phyloP scores from a whole-genome alignment of 1,139 yeast genomes.

The Saccharomyces hybrid region DNA sequence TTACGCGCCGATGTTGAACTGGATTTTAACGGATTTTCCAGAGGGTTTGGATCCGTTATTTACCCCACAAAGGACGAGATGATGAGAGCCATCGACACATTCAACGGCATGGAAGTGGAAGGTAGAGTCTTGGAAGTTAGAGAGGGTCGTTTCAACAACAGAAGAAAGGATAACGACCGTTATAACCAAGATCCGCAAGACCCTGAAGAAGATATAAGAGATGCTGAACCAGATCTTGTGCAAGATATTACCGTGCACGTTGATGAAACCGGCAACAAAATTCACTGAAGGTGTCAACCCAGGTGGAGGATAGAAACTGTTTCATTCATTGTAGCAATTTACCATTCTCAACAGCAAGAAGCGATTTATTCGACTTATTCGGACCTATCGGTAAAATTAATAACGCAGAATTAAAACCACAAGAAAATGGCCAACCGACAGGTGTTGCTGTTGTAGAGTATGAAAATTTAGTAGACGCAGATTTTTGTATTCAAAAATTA shows the following conservation, averaged over 20 bases:
- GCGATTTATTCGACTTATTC: conserved; percentile 78
- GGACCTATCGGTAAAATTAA: conserved; percentile 75
- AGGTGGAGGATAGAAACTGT: conserved; percentile 53
- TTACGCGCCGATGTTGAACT: conserved; percentile 71
- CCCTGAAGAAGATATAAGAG: conserved; percentile 13
- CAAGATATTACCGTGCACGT: conserved; percentile 4
- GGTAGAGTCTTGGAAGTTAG: conserved; percentile 68
- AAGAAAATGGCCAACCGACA: conserved; percentile 57
- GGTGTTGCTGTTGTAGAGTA: conserved; percentile 82
- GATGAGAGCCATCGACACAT: conserved; percentile 50
- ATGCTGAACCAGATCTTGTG: conserved; percentile 14
- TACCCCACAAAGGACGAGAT: conserved; percentile 56
- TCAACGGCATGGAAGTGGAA: conserved; percentile 59
- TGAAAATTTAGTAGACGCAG: conserved; percentile 60
- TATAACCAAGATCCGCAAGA: conserved; percentile 10
- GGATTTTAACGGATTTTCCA: conserved; percentile 66
- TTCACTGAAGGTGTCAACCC: conserved; percentile 22
- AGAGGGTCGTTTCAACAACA: conserved; percentile 43
- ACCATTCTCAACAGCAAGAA: conserved; percentile 82
- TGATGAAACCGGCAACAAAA: conserved; percentile 8
- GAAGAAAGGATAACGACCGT: conserved; percentile 11
- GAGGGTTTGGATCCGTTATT: conserved; percentile 78
- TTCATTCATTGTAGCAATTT: conserved; percentile 68
- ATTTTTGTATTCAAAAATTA: conserved; percentile 61
- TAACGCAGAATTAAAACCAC: conserved; percentile 69